A percentile compares a stretch with the other conserved stretches of the same genome.
phyloP scores from a whole-genome alignment of 2,329 filamentous ascomycete species.

The Canariomyces notabilis region DNA sequence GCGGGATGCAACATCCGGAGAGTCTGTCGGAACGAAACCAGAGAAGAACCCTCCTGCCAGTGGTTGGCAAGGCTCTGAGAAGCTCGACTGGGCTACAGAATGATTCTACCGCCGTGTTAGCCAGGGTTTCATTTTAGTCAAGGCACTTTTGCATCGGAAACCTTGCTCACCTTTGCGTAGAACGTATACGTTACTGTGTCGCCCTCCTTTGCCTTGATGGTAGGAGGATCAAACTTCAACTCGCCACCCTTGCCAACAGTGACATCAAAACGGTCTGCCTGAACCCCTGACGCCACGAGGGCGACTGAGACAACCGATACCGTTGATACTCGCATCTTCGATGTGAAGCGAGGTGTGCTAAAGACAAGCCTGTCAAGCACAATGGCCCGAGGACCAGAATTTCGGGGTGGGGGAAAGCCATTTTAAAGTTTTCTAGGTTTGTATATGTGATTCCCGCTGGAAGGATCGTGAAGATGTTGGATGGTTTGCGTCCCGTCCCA shows the following conservation, averaged over 20 bases:
- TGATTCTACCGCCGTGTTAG: conserved; percentile 32
- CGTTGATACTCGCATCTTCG: conserved; percentile 30
- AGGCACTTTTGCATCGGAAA: neutral
- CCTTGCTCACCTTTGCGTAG: conserved; percentile 31
- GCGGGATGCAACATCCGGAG: conserved; percentile 28
- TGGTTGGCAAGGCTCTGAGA: conserved; percentile 36
- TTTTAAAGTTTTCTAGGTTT: too few species aligned
- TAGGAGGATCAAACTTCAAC: conserved; percentile 36
- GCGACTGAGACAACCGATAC: conserved; percentile 24
- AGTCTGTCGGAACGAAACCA: conserved; percentile 34
- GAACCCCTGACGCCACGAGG: conserved; percentile 26
- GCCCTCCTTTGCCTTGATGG: conserved; percentile 31
- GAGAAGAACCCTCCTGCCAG: conserved; percentile 37
- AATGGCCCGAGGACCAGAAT: neutral
- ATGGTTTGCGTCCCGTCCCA: too few species aligned
- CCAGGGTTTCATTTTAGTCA: too few species aligned
- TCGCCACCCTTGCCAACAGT: conserved; percentile 35
- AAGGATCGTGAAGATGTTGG: too few species aligned
- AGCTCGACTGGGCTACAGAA: conserved; percentile 38
- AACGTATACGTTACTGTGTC: conserved; percentile 40
- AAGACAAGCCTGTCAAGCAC: neutral
- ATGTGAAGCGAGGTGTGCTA: neutral
- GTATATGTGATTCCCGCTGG: too few species aligned
- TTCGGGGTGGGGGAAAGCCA: neutral
- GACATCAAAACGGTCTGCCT: conserved; percentile 31